These are phyloP conservation scores for Sclerotiophoma versabilis DNA, from an alignment of 2,329 filamentous ascomycete species.

Conservation along the genomic window DNA sequence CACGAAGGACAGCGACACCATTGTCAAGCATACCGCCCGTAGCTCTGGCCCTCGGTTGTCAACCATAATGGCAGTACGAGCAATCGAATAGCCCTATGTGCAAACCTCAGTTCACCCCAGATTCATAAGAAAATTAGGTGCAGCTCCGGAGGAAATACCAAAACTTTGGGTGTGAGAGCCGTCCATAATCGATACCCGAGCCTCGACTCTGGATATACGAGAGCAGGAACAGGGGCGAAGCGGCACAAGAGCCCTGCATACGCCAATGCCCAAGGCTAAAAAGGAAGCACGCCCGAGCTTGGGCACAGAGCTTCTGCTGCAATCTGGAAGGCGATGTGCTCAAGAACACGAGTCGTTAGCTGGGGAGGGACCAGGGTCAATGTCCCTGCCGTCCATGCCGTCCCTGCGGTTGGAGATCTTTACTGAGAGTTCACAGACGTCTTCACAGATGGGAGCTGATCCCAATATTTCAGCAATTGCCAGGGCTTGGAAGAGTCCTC, in stretches of 20 bases:
- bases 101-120: conserved; percentile 27
- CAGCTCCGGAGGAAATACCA: conserved; percentile 27
- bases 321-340: neutral
- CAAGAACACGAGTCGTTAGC: neutral
- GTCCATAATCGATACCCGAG: conserved; percentile 1
- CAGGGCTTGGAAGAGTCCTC: neutral
- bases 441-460: conserved; percentile 1
- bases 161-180: conserved; percentile 10
- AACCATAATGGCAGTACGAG: conserved; percentile 28
- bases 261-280: conserved; percentile 11
- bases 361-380: conserved; percentile 1
- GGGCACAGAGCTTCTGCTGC: neutral
- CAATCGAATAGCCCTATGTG: conserved; percentile 4
- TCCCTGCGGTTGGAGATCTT: conserved; percentile 10
- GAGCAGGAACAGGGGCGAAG: conserved; percentile 10
- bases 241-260: conserved; percentile 9
- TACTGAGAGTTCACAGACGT: conserved; percentile 1
- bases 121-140: conserved; percentile 14
- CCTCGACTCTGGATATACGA: conserved; percentile 14
- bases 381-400: conserved; percentile 2
- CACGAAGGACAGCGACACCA: conserved; percentile 51
- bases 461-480: conserved; percentile 1
- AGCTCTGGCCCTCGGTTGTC: conserved; percentile 42
- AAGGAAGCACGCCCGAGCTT: conserved; percentile 2
- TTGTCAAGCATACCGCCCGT: conserved; percentile 46